Conservation (phyloP, 129 eudicot genomes). For the Ambrosia trifida region DNA sequence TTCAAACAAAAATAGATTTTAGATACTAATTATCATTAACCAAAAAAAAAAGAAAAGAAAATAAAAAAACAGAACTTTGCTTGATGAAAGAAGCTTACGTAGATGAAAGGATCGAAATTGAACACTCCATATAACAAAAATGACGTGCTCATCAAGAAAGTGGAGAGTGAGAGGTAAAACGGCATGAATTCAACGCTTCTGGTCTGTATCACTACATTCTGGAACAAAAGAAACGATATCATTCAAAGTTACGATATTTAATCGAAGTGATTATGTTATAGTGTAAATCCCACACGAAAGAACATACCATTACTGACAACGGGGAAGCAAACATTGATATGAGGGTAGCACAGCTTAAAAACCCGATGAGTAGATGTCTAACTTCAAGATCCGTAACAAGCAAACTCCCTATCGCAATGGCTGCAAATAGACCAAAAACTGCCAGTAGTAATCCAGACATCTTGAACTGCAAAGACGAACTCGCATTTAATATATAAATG, state of each 20-base stretch:
- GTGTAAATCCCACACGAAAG: background rate
- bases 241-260: background rate
- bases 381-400: slow-evolving; percentile 48
- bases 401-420: slow-evolving; percentile 57
- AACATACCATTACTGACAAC: slow-evolving; percentile 69
- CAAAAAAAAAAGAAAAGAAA: background rate
- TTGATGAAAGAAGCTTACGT: slow-evolving; percentile 48
- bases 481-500: background rate
- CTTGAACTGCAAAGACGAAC: slow-evolving; percentile 52
- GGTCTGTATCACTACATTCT: slow-evolving; percentile 80
- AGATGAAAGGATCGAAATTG: slow-evolving; percentile 72
- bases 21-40: background rate
- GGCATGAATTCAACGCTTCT: slow-evolving; percentile 94
- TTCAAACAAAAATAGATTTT: slow-evolving; percentile 16
- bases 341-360: slow-evolving; percentile 73
- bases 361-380: slow-evolving; percentile 64
- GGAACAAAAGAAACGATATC: slow-evolving; percentile 13
- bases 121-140: slow-evolving; percentile 77
- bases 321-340: slow-evolving; percentile 97
- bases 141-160: slow-evolving; percentile 81
- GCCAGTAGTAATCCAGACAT: slow-evolving; percentile 55
- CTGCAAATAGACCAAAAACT: slow-evolving; percentile 62
- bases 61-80: background rate
- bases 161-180: slow-evolving; percentile 79
- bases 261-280: slow-evolving; percentile 2